Conservation (phyloP, 306 rosid species). For the Dalbergia cultrata region DNA sequence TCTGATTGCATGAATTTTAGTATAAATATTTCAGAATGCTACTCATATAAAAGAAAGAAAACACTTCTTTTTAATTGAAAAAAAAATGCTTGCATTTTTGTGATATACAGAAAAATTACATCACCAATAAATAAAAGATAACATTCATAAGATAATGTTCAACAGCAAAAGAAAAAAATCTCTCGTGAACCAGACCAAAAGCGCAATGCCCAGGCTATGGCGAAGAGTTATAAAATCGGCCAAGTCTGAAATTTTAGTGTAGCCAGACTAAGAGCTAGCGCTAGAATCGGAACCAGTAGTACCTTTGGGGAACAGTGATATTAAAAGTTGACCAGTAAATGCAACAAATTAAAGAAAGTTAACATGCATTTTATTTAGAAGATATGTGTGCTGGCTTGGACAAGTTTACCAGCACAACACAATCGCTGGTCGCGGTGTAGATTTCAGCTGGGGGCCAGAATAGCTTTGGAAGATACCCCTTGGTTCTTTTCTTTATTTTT, state of each 20-base stretch:
- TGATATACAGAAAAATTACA: background rate
- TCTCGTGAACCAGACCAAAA: background rate
- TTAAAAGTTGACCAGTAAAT: too few species aligned
- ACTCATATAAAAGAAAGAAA: too few species aligned
- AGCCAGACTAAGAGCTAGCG: background rate
- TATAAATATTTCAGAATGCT: too few species aligned
- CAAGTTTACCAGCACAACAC: slow-evolving; percentile 9
- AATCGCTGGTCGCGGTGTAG: background rate
- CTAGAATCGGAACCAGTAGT: background rate
- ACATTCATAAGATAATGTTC: background rate
- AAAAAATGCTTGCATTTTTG: background rate
- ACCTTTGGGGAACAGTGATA: background rate
- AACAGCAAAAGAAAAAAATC: background rate
- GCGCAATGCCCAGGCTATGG: slow-evolving; percentile 9
- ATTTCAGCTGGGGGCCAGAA: slow-evolving; percentile 2
- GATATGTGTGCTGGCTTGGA: slow-evolving; percentile 26
- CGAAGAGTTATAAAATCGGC: background rate
- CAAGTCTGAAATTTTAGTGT: background rate
- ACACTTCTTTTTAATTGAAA: too few species aligned
- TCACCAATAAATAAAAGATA: background rate
- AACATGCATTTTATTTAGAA: slow-evolving; percentile 28
- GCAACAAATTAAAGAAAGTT: background rate
- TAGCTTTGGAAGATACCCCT: background rate
- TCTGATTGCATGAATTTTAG: too few species aligned
- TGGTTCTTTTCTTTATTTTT: background rate